These are phyloP conservation scores for Triangularia verruculosa DNA, from an alignment of 2,329 filamentous ascomycete species.

Conservation along the genomic window DNA sequence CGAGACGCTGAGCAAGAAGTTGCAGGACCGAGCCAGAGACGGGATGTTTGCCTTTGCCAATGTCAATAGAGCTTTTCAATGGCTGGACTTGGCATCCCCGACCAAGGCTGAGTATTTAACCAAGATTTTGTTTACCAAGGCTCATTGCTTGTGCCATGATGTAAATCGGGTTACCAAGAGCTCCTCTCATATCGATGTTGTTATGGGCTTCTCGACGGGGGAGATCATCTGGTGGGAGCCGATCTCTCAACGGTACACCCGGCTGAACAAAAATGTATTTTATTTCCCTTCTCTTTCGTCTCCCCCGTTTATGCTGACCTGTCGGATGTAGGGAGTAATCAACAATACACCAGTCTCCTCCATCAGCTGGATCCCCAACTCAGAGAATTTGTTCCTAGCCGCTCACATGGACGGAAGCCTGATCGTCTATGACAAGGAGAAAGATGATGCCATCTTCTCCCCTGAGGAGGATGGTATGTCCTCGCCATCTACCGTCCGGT, in stretches of 20 bases:
- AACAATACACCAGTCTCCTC: constrained; percentile 81
- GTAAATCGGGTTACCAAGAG: constrained; percentile 82
- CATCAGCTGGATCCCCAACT: constrained; percentile 90
- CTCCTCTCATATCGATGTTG: constrained; percentile 76
- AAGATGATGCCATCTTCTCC: constrained; percentile 78
- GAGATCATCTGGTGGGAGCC: constrained; percentile 99
- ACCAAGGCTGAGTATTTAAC: constrained; percentile 79
- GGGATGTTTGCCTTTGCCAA: constrained; percentile 92
- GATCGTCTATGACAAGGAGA: constrained; percentile 96
- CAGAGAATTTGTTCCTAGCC: constrained; percentile 88
- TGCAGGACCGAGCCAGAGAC: constrained; percentile 74
- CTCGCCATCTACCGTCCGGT: constrained; percentile 56
- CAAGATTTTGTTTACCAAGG: constrained; percentile 96
- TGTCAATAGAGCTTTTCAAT: constrained; percentile 92
- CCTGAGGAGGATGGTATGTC: constrained; percentile 52
- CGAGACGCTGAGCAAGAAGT: constrained; percentile 72
- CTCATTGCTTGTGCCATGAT: constrained; percentile 92
- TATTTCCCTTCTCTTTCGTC: not conserved
- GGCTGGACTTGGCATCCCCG: constrained; percentile 81
- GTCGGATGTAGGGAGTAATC: constrained; percentile 61
- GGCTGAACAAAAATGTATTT: constrained; percentile 80
- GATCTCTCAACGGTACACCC: constrained; percentile 90
- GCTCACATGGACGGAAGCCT: constrained; percentile 88
- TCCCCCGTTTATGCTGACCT: not conserved
- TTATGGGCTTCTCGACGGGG: constrained; percentile 93